Conservation (phyloP, 2,329 filamentous ascomycete species). For the Pseudocercospora musae region DNA sequence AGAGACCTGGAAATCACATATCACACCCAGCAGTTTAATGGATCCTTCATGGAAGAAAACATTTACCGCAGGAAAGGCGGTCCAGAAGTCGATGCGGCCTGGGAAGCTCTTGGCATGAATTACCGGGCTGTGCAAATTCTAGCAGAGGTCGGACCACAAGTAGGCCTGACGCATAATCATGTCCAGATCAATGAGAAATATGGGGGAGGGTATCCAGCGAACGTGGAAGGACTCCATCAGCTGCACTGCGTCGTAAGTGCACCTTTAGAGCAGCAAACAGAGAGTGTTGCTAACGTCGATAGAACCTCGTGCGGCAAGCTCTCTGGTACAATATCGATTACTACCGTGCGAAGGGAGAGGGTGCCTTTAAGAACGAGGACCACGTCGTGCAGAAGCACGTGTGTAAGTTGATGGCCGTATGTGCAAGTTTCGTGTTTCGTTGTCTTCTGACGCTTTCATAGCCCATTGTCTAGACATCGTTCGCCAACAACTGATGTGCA, state of each 20-base stretch:
- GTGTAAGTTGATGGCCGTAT: constrained; percentile 43
- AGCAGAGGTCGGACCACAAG: constrained; percentile 26
- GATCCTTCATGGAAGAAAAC: constrained; percentile 54
- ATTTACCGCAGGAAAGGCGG: constrained; percentile 49
- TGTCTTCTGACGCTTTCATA: constrained; percentile 25
- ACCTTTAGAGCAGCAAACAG: background rate
- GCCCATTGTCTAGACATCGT: constrained; percentile 61
- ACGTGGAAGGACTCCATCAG: constrained; percentile 57
- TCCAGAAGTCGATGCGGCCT: constrained; percentile 53
- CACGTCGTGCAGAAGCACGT: constrained; percentile 55
- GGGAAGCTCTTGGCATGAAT: constrained; percentile 52
- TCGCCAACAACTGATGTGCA: constrained; percentile 65
- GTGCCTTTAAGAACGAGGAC: constrained; percentile 57
- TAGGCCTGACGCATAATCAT: constrained; percentile 53
- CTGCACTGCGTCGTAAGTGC: constrained; percentile 51
- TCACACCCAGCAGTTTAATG: constrained; percentile 48
- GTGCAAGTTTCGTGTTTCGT: too few relatives aligned
- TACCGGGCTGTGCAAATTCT: constrained; percentile 30
- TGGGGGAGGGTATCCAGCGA: constrained; percentile 58
- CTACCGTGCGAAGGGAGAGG: constrained; percentile 51
- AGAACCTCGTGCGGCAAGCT: constrained; percentile 59
- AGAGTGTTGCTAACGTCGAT: background rate
- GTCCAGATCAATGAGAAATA: constrained; percentile 55
- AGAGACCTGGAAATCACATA: constrained; percentile 20
- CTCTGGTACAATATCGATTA: constrained; percentile 61